phyloP scores from a whole-genome alignment of 768 basidiomycete genomes.

The Pleurotus djamor region DNA sequence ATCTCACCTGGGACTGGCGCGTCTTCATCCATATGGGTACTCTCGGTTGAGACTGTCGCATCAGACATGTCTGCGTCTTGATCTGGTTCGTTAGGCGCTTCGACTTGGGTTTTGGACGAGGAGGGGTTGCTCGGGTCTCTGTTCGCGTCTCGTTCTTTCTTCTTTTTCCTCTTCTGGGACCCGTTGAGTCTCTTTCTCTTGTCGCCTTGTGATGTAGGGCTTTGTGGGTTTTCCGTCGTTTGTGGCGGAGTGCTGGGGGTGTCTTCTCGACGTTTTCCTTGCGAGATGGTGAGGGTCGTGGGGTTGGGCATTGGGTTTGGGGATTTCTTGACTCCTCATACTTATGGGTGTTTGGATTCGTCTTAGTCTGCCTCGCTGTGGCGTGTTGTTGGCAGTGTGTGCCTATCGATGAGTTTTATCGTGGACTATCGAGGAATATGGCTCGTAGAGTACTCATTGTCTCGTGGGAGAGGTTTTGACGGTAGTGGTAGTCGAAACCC shows the following conservation, averaged over 20 bases:
- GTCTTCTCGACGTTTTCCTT: neutral
- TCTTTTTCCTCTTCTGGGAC: neutral
- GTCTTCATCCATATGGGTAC: neutral
- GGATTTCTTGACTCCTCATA: neutral
- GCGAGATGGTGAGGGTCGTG: neutral
- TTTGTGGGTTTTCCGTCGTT: neutral
- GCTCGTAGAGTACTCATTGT: neutral
- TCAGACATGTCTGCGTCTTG: neutral
- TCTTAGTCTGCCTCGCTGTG: neutral
- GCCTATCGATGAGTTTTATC: neutral
- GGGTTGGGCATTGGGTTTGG: neutral
- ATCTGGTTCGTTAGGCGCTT: neutral
- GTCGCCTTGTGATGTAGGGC: neutral
- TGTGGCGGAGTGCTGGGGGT: neutral
- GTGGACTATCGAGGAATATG: neutral
- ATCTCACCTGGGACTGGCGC: neutral
- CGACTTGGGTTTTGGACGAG: neutral
- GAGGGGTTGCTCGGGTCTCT: neutral
- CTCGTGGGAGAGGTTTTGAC: neutral
- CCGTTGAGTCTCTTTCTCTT: neutral
- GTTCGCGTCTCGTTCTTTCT: neutral
- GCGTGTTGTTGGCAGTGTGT: neutral
- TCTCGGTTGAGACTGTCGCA: neutral
- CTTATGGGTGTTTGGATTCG: neutral
- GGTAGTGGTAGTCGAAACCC: neutral